phyloP scores from a whole-genome alignment of 495 filamentous ascomycete genomes.

The Amniculicola lignicola region DNA sequence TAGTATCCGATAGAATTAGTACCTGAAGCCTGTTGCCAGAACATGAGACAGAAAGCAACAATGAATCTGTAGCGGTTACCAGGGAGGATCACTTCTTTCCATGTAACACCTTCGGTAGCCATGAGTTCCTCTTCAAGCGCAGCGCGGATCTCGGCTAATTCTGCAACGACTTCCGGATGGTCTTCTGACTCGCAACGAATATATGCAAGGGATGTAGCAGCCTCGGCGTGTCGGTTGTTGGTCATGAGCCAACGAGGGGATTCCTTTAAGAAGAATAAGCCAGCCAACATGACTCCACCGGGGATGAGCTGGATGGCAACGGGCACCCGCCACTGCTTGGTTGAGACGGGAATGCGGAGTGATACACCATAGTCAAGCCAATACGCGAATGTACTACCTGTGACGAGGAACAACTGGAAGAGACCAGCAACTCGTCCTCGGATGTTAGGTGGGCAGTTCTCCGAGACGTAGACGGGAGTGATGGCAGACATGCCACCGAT shows the following conservation, averaged over 20 bases:
- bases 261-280: conserved; percentile 55
- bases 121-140: conserved; percentile 26
- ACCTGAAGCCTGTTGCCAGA: conserved; percentile 38
- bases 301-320: conserved; percentile 59
- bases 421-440: conserved; percentile 54
- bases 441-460: conserved; percentile 42
- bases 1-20: conserved; percentile 24
- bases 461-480: conserved; percentile 45
- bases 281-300: conserved; percentile 48
- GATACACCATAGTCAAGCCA: conserved; percentile 47
- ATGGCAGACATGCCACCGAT: conserved; percentile 42
- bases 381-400: conserved; percentile 66
- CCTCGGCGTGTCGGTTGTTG: conserved; percentile 54
- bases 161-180: conserved; percentile 54
- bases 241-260: conserved; percentile 63
- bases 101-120: conserved; percentile 21
- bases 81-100: conserved; percentile 22
- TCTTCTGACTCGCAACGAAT: conserved; percentile 56
- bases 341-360: conserved; percentile 43
- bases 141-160: conserved; percentile 24
- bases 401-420: conserved; percentile 72
- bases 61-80: conserved; percentile 22
- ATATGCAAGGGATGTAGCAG: conserved; percentile 58
- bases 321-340: conserved; percentile 54
- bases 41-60: conserved; percentile 35